Evolutionary conservation across 768 basidiomycete genomes (phyloP), one percentile per base, ranked within the genome.

Genomic region (Leccinum truebloodii): DNA sequence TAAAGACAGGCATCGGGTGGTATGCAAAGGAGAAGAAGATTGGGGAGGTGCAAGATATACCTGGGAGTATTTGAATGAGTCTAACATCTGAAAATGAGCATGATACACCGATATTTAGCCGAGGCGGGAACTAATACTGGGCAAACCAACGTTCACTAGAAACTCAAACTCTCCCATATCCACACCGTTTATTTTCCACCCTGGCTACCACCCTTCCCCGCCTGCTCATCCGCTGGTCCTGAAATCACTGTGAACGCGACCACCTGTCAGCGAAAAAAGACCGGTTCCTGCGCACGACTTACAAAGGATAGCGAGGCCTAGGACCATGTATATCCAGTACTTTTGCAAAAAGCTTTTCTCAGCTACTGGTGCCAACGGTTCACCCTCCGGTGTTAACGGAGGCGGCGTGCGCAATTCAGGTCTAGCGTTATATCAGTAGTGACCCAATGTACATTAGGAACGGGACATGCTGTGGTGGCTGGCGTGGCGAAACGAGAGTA

Each of bases 331-430:
- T 73, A 94, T 79, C 94, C 94, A 95, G 73, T 95, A 95, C 71
- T 94, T 95, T 68, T 92, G 89, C 46, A 94, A 59, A 73, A 95
- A 92, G 12, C 85, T 77, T 73, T 94, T 90, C 69, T 95, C 92
- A 0, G 82, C 81, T 35, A 77, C 71, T 0, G 86, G 83, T 59
- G 79, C 71, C 24, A 89, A 77, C 20, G 85, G 82, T 67, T 85
- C 82, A 51, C 92, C 92, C 67, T 88, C 79, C 16, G 83, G 75
- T 9, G 85, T 85, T 24, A 92, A 71, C 5, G 84, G 85, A 9
- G 88, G 89, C 9, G 90, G 90, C 1, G 79, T 75, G 56, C 83
- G 85, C 41, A 93, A 79, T 60, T 84, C 83, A 49, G 89, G 89
- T 59, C 92, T 93, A 67, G 54, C 39, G 28, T 18, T 16, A 24